Base-by-base conservation (phyloP, 2,329 filamentous ascomycete genomes). In the Niveomyces coronatus region DNA sequence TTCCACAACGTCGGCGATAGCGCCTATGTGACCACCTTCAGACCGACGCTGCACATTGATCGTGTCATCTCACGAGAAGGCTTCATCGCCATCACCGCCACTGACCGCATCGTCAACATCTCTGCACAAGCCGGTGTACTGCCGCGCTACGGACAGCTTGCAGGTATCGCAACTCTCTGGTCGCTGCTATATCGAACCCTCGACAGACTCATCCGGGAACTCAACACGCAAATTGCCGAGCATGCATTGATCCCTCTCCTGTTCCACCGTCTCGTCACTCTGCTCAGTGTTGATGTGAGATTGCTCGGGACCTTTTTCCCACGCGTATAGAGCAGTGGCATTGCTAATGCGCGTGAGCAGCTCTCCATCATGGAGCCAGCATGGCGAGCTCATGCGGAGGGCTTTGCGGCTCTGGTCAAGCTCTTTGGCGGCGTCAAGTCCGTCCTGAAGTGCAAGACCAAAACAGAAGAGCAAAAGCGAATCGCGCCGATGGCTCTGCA, bases 61-160 rank as follows among this genome's bases (percentile, higher is more conserved):
- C 33, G 29, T 13, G 34, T 39, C 14, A 33, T 31, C 2, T 39
- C 37, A 0, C 37, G 37, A 3, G 30, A 33, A 18, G 29, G 37
- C 14, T 39, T 39, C 31, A 34, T 39, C 19, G 37, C 37, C 4
- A 17, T 39, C 16, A 24, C 29, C 14, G 31, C 34, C 16, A 34
- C 37, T 5, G 37, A 39, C 23, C 37, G 37, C 30, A 39, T 39
- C 37, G 31, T 39, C 37, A 39, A 39, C 31, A 30, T 31, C 23
- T 34, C 30, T 10, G 24, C 23, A 14, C 37, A 39, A 18, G 31
- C 37, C 3, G 31, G 31, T 15, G 31, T 29, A 8, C 16, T 39
- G 13, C 37, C 37, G 16, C 37, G 37, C 13, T 30, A 39, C n/a
- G 37, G 37, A 10, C 10, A 24, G 6, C 37, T 39, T 8, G 30